Percentiles rank a stretch among this genome's conserved stretches.
Conservation (phyloP, 345 rosid species). For the Hibiscus syriacus region DNA sequence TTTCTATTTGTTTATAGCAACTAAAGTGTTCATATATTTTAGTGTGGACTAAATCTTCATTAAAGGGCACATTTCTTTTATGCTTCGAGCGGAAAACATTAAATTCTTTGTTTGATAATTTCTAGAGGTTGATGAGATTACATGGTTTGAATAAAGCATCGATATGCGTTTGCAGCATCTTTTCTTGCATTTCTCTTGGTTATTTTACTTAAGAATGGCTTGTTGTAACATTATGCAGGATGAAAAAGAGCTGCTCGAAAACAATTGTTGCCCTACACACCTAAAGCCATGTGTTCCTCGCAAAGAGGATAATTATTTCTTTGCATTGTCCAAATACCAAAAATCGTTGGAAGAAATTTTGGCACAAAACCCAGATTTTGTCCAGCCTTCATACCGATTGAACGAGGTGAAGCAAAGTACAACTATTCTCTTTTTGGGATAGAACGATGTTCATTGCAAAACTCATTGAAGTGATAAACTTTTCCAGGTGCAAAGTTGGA, state of each 20-base stretch:
- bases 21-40: neutral
- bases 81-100: neutral
- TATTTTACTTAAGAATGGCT: neutral
- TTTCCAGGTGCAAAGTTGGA: slow-evolving; percentile 85
- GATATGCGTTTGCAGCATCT: neutral
- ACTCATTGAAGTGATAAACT: slow-evolving; percentile 3
- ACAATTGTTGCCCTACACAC: slow-evolving; percentile 74
- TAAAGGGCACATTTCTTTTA: neutral
- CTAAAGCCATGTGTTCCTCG: slow-evolving; percentile 71
- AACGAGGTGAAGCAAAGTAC: slow-evolving; percentile 54
- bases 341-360: slow-evolving; percentile 61
- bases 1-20: slow-evolving; percentile 4
- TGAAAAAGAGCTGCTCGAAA: slow-evolving; percentile 76
- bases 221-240: slow-evolving; percentile 41
- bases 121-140: neutral
- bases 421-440: neutral
- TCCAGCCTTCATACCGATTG: slow-evolving; percentile 80
- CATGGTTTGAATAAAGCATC: neutral
- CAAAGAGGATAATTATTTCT: slow-evolving; percentile 91
- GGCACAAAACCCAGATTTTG: slow-evolving; percentile 58
- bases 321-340: slow-evolving; percentile 85
- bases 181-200: neutral
- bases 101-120: neutral
- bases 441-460: neutral
- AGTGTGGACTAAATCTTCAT: neutral